phyloP scores from a whole-genome alignment of 2,329 filamentous ascomycete species.

The Westerdykella sp. region DNA sequence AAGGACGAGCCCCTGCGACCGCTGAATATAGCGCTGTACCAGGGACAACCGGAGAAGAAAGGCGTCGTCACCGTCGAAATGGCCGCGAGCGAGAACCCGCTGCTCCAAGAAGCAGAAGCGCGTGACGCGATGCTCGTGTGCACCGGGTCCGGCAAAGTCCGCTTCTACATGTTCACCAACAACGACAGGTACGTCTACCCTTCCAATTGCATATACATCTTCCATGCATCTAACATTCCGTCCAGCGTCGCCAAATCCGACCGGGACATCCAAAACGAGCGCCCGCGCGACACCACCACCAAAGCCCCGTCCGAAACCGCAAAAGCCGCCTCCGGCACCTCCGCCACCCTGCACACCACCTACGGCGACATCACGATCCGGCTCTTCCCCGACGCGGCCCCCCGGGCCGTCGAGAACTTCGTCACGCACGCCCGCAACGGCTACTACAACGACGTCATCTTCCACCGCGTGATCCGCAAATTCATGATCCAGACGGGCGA shows the following conservation, averaged over 20 bases:
- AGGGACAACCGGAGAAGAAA: constrained; percentile 93
- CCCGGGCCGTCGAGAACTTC: constrained; percentile 95
- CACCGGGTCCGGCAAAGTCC: constrained; percentile 78
- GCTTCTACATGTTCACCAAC: constrained; percentile 98
- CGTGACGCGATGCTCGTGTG: constrained; percentile 82
- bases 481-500: constrained; percentile 97
- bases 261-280: constrained; percentile 92
- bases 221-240: constrained; percentile 1
- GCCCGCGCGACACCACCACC: constrained; percentile 60
- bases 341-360: constrained; percentile 83
- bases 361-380: constrained; percentile 91
- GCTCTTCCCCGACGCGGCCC: constrained; percentile 86
- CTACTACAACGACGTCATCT: constrained; percentile 97
- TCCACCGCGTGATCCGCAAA: constrained; percentile 93
- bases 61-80: constrained; percentile 90
- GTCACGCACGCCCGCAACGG: constrained; percentile 81
- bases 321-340: constrained; percentile 65
- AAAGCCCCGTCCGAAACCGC: constrained; percentile 46
- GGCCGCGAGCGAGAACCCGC: constrained; percentile 89
- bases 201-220: background rate
- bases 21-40: constrained; percentile 79
- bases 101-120: constrained; percentile 84
- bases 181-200: constrained; percentile 55
- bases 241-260: constrained; percentile 64
- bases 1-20: constrained; percentile 83